These are phyloP conservation scores for Kwoniella botswanensis DNA, from an alignment of 768 basidiomycete species.

Conservation along the genomic window DNA sequence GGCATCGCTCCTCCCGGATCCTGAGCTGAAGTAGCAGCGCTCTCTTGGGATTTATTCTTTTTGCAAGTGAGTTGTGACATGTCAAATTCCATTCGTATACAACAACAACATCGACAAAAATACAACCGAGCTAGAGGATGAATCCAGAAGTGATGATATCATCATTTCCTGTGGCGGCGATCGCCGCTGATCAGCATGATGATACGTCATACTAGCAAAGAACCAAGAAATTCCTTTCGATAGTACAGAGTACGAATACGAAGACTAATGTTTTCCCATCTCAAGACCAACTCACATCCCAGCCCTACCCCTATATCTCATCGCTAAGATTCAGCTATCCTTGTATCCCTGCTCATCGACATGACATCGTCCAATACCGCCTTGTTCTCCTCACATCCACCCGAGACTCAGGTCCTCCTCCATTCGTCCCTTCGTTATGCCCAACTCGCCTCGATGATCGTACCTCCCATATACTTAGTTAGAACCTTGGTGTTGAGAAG, in stretches of 20 bases:
- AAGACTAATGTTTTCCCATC: neutral
- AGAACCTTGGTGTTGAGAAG: conserved; percentile 34
- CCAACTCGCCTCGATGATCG: conserved; percentile 45
- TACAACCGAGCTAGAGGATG: neutral
- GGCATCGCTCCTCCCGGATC: too few relatives aligned
- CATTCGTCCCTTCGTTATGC: conserved; percentile 52
- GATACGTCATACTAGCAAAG: neutral
- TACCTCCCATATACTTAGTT: conserved; percentile 49
- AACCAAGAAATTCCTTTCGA: neutral
- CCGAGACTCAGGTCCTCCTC: conserved; percentile 43
- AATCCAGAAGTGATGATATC: neutral
- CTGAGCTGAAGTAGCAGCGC: too few relatives aligned
- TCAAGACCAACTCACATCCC: neutral
- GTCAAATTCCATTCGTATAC: neutral
- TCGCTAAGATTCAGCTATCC: neutral
- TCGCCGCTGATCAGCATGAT: neutral
- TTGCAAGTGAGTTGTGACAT: neutral
- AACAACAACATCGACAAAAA: neutral
- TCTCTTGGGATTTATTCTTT: too few relatives aligned
- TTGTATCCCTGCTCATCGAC: neutral
- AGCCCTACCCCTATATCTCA: neutral
- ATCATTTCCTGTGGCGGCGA: neutral
- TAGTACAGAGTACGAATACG: neutral
- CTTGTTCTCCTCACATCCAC: conserved; percentile 26
- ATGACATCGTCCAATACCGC: conserved; percentile 26